These are phyloP conservation scores for Sordariomycetes sp. DNA, from an alignment of 2,329 filamentous ascomycete genomes.

Conservation along the genomic window DNA sequence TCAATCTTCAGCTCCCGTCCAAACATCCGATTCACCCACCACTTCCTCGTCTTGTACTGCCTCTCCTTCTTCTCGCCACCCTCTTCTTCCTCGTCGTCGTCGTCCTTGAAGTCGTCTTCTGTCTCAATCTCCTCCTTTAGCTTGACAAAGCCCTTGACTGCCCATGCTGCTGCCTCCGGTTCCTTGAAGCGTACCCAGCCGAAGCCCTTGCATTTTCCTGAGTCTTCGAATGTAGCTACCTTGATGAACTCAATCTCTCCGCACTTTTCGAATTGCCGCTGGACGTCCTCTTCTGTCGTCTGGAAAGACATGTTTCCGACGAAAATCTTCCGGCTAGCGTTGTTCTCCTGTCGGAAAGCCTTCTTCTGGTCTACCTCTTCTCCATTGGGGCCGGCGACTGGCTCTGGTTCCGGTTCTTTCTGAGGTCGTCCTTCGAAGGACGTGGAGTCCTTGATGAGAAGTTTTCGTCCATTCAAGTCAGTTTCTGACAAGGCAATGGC, in stretches of 20 bases:
- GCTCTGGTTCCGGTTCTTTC: constrained; percentile 40
- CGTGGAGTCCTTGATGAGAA: constrained; percentile 89
- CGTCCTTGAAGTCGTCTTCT: constrained; percentile 49
- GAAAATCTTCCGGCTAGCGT: constrained; percentile 76
- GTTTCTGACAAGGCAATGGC: constrained; percentile 83
- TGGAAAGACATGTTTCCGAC: constrained; percentile 84
- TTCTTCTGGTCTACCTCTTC: constrained; percentile 21
- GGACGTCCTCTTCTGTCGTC: constrained; percentile 70
- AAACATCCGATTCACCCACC: constrained; percentile 79
- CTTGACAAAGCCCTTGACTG: constrained; percentile 71
- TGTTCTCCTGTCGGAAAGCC: constrained; percentile 29
- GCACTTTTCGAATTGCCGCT: constrained; percentile 75
- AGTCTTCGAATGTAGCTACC: constrained; percentile 91
- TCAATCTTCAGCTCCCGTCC: constrained; percentile 80
- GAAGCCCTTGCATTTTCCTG: constrained; percentile 95
- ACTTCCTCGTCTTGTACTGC: constrained; percentile 54
- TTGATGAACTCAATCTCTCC: constrained; percentile 76
- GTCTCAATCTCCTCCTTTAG: constrained; percentile 57
- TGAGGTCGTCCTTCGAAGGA: constrained; percentile 85
- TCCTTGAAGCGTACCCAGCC: constrained; percentile 91
- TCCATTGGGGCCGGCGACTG: constrained; percentile 12
- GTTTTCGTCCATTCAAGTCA: constrained; percentile 62
- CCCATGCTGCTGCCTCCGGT: constrained; percentile 57
- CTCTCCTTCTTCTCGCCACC: constrained; percentile 19
- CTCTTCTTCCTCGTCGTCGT: constrained; percentile 18